Evolutionary conservation across 2,329 filamentous ascomycete species (phyloP).

Genomic region (Fusarium transvaalense): DNA sequence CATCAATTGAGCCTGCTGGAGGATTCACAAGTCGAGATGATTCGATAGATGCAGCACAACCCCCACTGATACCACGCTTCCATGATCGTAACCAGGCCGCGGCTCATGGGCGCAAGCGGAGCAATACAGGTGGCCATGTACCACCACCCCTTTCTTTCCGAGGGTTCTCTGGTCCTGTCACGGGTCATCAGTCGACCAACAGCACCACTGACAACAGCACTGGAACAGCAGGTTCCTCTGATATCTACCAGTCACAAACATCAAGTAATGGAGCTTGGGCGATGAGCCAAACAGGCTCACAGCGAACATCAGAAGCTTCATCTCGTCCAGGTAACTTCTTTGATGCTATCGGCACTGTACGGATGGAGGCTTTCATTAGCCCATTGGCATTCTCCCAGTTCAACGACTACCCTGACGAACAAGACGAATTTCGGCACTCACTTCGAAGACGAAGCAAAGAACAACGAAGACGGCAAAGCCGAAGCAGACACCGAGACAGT

Average conservation of each 20-base stretch:
- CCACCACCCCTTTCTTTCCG: slow-evolving; percentile 80
- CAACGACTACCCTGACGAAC: slow-evolving; percentile 62
- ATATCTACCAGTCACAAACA: slow-evolving; percentile 69
- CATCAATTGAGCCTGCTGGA: slow-evolving; percentile 57
- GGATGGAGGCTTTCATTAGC: slow-evolving; percentile 97
- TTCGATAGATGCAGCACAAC: slow-evolving; percentile 74
- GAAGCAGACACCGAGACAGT: slow-evolving; percentile 67
- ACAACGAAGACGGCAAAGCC: slow-evolving; percentile 63
- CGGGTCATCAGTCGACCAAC: slow-evolving; percentile 62
- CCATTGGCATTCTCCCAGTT: slow-evolving; percentile 66
- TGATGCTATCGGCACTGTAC: slow-evolving; percentile 88
- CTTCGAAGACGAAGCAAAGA: slow-evolving; percentile 69
- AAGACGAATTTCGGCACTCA: slow-evolving; percentile 62
- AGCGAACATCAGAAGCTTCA: slow-evolving; percentile 68
- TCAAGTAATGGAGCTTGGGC: slow-evolving; percentile 61
- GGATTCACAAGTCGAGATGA: slow-evolving; percentile 58
- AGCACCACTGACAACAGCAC: slow-evolving; percentile 70
- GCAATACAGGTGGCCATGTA: slow-evolving; percentile 84
- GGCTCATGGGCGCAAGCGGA: slow-evolving; percentile 84
- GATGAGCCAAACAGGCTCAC: slow-evolving; percentile 60
- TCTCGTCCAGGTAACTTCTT: slow-evolving; percentile 75
- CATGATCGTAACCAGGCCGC: slow-evolving; percentile 65
- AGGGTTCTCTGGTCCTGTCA: slow-evolving; percentile 75
- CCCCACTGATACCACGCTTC: slow-evolving; percentile 79
- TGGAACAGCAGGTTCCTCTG: slow-evolving; percentile 70